Evolutionary conservation across 2,329 filamentous ascomycete species (phyloP).

Genomic region (Akanthomyces muscarius): DNA sequence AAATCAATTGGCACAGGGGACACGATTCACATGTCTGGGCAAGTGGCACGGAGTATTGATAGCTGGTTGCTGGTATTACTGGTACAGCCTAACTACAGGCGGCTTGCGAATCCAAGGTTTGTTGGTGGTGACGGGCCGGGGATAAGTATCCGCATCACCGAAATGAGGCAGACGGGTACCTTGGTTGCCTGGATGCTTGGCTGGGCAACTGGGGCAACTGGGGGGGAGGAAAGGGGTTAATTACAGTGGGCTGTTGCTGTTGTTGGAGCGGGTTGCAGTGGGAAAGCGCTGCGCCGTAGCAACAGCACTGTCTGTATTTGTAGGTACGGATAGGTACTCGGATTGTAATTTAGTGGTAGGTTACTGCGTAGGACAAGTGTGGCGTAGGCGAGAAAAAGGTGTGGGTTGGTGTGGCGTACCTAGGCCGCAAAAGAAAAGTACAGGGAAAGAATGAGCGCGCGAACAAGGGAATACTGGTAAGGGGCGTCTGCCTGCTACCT

Average conservation of each 20-base stretch:
- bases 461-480: too few species aligned
- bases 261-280: neutral
- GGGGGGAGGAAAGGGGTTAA: neutral
- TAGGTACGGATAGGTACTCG: too few species aligned
- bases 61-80: neutral
- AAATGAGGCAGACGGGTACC: slow-evolving; percentile 8
- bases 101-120: neutral
- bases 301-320: neutral
- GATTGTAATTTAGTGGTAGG: too few species aligned
- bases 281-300: neutral
- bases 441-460: too few species aligned
- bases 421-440: too few species aligned
- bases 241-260: neutral
- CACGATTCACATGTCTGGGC: too few species aligned
- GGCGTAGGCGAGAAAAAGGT: too few species aligned
- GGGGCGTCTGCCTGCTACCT: too few species aligned
- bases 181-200: neutral
- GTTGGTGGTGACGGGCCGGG: neutral
- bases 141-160: slow-evolving; percentile 6
- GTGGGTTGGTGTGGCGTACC: too few species aligned
- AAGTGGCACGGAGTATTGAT: too few species aligned
- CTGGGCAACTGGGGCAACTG: neutral
- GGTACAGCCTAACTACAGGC: neutral
- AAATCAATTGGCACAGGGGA: too few species aligned
- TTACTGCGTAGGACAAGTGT: too few species aligned